Conservation (phyloP, 2,329 filamentous ascomycete species). For the Fonsecaea monophora region DNA sequence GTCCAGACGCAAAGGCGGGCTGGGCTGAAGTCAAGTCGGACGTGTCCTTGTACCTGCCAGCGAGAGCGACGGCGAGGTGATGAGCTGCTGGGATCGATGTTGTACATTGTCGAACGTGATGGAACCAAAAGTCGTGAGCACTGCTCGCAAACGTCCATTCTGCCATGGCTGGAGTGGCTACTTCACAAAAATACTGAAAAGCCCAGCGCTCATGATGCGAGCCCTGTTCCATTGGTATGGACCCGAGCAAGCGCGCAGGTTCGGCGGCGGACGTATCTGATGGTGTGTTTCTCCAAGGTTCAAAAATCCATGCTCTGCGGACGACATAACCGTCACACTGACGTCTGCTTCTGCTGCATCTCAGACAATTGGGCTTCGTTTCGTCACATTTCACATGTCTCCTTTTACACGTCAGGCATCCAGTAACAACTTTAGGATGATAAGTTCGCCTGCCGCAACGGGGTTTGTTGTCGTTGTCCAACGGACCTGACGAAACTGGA, state of each 20-base stretch:
- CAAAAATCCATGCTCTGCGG: neutral
- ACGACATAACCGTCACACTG: neutral
- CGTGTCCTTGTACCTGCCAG: neutral
- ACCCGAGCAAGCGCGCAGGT: neutral
- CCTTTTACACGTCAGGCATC: neutral
- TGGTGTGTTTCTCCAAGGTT: neutral
- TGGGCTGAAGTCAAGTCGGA: neutral
- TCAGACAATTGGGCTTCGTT: neutral
- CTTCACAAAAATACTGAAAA: conserved; percentile 8
- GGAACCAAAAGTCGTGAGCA: neutral
- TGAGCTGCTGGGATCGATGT: conserved; percentile 1
- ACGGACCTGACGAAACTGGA: neutral
- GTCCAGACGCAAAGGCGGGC: neutral
- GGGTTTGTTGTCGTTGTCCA: neutral
- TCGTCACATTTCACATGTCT: neutral
- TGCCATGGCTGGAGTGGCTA: neutral
- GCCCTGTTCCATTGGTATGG: neutral
- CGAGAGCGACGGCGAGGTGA: conserved; percentile 7
- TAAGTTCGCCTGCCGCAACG: neutral
- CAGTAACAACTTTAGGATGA: neutral
- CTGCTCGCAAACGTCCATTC: conserved; percentile 1
- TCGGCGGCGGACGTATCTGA: neutral
- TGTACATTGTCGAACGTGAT: neutral
- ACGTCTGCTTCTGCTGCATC: neutral
- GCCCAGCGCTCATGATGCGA: neutral